Conservation (phyloP, 768 basidiomycete species). For the Russula compacta region DNA sequence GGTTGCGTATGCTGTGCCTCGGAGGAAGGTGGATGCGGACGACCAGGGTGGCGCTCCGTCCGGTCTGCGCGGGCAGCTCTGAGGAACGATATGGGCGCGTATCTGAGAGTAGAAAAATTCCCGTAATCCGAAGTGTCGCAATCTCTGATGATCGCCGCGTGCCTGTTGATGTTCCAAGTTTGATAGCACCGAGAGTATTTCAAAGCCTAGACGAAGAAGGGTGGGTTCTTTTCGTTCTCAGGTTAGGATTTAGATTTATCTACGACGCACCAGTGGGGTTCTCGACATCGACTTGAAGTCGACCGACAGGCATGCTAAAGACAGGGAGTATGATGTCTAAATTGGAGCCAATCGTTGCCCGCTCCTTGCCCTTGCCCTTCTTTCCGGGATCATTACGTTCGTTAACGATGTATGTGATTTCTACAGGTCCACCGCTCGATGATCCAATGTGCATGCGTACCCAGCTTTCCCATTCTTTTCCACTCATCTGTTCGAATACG, state of each 20-base stretch:
- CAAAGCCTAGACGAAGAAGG: slow-evolving; percentile 30
- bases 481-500: slow-evolving; percentile 45
- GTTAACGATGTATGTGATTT: slow-evolving; percentile 56
- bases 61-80: not conserved
- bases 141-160: slow-evolving; percentile 31
- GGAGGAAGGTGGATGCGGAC: not conserved
- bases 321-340: slow-evolving; percentile 54
- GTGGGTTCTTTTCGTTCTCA: not conserved
- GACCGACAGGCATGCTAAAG: slow-evolving; percentile 62
- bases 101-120: slow-evolving; percentile 51
- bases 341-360: slow-evolving; percentile 21
- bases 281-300: slow-evolving; percentile 54
- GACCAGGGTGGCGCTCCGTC: not conserved
- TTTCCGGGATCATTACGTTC: slow-evolving; percentile 20
- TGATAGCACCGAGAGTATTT: slow-evolving; percentile 38
- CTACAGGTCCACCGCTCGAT: slow-evolving; percentile 42
- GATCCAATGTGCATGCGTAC: slow-evolving; percentile 49
- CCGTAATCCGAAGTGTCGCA: slow-evolving; percentile 49
- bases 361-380: slow-evolving; percentile 31
- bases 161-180: slow-evolving; percentile 48
- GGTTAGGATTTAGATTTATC: not conserved
- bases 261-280: slow-evolving; percentile 39
- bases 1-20: slow-evolving; percentile 16
- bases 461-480: slow-evolving; percentile 57
- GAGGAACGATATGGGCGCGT: slow-evolving; percentile 20